phyloP scores from a whole-genome alignment of 164 flowering plant species.

The Vitis riparia region DNA sequence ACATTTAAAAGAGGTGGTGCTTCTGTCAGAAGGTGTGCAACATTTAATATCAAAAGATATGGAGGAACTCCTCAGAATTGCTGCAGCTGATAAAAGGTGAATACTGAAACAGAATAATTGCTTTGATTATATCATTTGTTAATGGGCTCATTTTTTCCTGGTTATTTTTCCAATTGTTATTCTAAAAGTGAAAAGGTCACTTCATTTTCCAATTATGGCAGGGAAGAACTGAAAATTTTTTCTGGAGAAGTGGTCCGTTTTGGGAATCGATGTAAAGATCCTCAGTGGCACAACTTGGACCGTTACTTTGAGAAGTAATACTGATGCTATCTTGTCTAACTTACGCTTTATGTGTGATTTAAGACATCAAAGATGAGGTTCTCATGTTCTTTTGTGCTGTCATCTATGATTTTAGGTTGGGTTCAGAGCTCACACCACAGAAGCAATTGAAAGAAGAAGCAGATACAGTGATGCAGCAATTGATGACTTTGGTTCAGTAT shows the following conservation, averaged over 20 bases:
- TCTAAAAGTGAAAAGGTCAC: not conserved
- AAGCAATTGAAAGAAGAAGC: conserved; percentile 73
- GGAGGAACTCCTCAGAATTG: conserved; percentile 74
- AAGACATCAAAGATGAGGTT: not conserved
- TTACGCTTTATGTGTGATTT: conserved; percentile 11
- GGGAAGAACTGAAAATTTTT: conserved; percentile 81
- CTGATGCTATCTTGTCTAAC: conserved; percentile 2
- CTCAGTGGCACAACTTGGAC: conserved; percentile 89
- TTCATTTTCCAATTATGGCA: conserved; percentile 25
- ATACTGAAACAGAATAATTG: not conserved
- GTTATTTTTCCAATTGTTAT: not conserved
- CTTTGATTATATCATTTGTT: not conserved
- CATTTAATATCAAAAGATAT: conserved; percentile 66
- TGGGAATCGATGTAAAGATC: conserved; percentile 96
- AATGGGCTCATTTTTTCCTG: not conserved
- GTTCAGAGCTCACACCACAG: conserved; percentile 55
- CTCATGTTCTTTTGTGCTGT: conserved; percentile 6
- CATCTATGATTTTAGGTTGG: conserved; percentile 44
- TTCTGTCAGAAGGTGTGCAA: conserved; percentile 86
- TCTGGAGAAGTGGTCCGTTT: conserved; percentile 86
- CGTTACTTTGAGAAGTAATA: conserved; percentile 84
- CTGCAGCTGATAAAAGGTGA: conserved; percentile 93
- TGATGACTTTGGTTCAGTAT: conserved; percentile 70
- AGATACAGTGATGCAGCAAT: conserved; percentile 60
- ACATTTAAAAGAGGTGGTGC: conserved; percentile 69